These are phyloP conservation scores for Candida coleopterorum DNA, from an alignment of 805 yeast species.

Conservation along the genomic window DNA sequence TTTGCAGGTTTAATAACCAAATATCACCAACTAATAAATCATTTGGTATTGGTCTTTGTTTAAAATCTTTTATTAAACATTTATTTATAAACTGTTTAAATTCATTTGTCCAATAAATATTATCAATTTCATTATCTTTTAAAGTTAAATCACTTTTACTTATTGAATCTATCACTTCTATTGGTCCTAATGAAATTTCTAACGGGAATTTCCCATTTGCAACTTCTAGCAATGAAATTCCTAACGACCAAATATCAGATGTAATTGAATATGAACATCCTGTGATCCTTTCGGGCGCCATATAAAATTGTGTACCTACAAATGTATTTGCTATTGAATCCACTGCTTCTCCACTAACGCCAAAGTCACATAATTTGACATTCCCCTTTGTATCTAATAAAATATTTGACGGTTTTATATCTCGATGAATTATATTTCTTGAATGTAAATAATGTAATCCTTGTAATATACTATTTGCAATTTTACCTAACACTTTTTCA, in stretches of 20 bases:
- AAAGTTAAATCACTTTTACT: slow-evolving; percentile 78
- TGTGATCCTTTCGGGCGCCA: slow-evolving; percentile 98
- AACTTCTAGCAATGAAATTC: slow-evolving; percentile 76
- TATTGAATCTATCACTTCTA: slow-evolving; percentile 77
- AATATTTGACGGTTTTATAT: slow-evolving; percentile 93
- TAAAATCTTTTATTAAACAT: slow-evolving; percentile 76
- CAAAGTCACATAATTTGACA: slow-evolving; percentile 93
- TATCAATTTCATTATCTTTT: slow-evolving; percentile 69
- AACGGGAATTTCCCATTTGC: slow-evolving; percentile 86
- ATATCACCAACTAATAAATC: slow-evolving; percentile 86
- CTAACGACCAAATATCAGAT: slow-evolving; percentile 95
- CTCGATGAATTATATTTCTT: slow-evolving; percentile 86
- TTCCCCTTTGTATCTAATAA: slow-evolving; percentile 70
- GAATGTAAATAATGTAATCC: slow-evolving; percentile 88
- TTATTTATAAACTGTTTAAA: slow-evolving; percentile 79
- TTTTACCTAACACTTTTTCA: slow-evolving; percentile 86
- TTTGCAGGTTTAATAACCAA: slow-evolving; percentile 79
- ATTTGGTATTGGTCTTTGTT: slow-evolving; percentile 83
- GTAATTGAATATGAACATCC: slow-evolving; percentile 95
- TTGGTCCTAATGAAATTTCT: slow-evolving; percentile 46
- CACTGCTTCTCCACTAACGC: slow-evolving; percentile 96
- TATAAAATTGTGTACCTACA: slow-evolving; percentile 95
- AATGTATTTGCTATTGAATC: slow-evolving; percentile 93
- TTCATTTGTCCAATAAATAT: slow-evolving; percentile 74
- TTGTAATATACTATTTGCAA: slow-evolving; percentile 77